Conservation (phyloP, 2,329 filamentous ascomycete species). For the Aspergillus sp. region DNA sequence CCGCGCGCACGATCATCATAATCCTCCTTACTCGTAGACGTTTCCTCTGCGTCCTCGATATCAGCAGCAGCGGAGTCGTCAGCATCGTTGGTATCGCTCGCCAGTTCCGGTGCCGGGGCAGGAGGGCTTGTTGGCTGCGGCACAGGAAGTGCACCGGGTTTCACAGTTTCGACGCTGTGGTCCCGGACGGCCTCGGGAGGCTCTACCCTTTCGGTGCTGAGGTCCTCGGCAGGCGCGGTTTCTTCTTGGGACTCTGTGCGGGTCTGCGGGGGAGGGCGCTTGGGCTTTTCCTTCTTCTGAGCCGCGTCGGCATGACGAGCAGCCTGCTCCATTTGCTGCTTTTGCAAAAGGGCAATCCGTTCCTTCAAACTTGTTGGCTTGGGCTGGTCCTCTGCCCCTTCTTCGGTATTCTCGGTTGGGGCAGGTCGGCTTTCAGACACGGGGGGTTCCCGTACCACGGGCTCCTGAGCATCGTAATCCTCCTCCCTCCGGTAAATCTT, state of each 20-base stretch:
- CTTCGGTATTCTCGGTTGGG: constrained; percentile 50
- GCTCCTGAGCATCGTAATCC: constrained; percentile 58
- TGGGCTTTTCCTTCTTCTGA: constrained; percentile 84
- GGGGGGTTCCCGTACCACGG: constrained; percentile 32
- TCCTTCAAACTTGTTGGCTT: constrained; percentile 95
- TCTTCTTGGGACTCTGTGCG: constrained; percentile 47
- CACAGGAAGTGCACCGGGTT: constrained; percentile 35
- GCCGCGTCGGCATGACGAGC: constrained; percentile 74
- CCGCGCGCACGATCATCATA: constrained; percentile 57
- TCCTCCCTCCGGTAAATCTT: constrained; percentile 86
- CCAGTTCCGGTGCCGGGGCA: constrained; percentile 50
- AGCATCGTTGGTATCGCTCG: constrained; percentile 65
- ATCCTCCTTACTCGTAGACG: constrained; percentile 71
- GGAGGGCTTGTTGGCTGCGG: constrained; percentile 34
- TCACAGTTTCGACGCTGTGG: constrained; percentile 35
- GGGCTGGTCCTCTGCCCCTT: constrained; percentile 70
- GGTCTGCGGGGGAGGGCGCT: constrained; percentile 70
- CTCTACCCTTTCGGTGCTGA: constrained; percentile 30
- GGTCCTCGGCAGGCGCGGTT: constrained; percentile 23
- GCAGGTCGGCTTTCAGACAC: constrained; percentile 32
- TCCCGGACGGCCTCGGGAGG: constrained; percentile 35
- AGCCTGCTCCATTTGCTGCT: constrained; percentile 88
- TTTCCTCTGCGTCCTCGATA: constrained; percentile 61
- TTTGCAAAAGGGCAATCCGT: constrained; percentile 88
- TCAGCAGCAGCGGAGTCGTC: constrained; percentile 65